These are phyloP conservation scores for Tolypocladium album DNA, from an alignment of 2,329 filamentous ascomycete genomes.

Conservation along the genomic window DNA sequence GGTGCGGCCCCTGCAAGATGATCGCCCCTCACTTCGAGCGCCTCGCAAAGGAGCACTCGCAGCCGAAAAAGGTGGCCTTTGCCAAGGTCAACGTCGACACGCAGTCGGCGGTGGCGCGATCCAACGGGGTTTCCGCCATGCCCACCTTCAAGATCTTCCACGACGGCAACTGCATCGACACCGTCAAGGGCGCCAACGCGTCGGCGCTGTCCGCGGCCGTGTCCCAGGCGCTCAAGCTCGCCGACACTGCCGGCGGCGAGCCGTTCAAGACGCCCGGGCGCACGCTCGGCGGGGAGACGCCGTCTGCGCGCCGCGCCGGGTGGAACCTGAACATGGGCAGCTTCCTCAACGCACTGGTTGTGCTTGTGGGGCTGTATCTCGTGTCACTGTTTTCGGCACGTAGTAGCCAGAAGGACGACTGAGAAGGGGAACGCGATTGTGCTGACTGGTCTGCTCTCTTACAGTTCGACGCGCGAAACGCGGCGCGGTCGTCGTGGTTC, in stretches of 20 bases:
- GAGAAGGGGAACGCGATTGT: slow-evolving; percentile 1
- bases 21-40: slow-evolving; percentile 85
- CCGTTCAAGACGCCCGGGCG: slow-evolving; percentile 45
- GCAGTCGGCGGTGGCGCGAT: slow-evolving; percentile 65
- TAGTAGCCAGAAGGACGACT: slow-evolving; percentile 9
- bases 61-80: slow-evolving; percentile 76
- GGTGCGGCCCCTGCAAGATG: slow-evolving; percentile 88
- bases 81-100: slow-evolving; percentile 84
- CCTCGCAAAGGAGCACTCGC: slow-evolving; percentile 67
- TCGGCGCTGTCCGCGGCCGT: slow-evolving; percentile 66
- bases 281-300: slow-evolving; percentile 38
- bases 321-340: slow-evolving; percentile 24
- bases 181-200: slow-evolving; percentile 72
- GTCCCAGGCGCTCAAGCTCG: slow-evolving; percentile 53
- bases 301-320: slow-evolving; percentile 9
- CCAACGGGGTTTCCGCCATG: slow-evolving; percentile 76
- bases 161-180: slow-evolving; percentile 60
- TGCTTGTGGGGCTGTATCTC: slow-evolving; percentile 51
- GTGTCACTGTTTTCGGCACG: slow-evolving; percentile 49
- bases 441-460: slow-evolving; percentile 11
- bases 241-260: slow-evolving; percentile 27
- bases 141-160: slow-evolving; percentile 92
- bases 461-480: slow-evolving; percentile 51
- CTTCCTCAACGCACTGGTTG: slow-evolving; percentile 37
- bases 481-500: slow-evolving; percentile 48